Base-by-base conservation (phyloP, 1,284 basidiomycete species). In the Sanghuangporus weigelae region DNA sequence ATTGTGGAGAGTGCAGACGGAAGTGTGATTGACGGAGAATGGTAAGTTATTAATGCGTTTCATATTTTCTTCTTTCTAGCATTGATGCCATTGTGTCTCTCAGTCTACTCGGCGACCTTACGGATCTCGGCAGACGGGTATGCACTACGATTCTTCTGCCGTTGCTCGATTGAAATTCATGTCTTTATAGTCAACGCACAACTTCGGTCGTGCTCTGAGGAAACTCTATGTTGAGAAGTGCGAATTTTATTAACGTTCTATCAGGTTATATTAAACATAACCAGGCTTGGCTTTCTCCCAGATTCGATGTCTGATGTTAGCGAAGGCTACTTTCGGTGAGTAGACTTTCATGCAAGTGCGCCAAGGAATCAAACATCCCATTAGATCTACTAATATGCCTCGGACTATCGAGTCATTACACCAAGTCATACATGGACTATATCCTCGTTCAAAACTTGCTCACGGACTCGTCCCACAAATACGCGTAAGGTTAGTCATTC, bases 341-440 rank as follows among this genome's bases (percentile, higher is more conserved):
- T 67, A 8, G n/a, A 31, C 12, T 55, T 5, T 21, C 44, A 11
- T 60, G 46, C 54, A 7, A 19, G 14, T 61, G 48, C 3, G 23
- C 7, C 53, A 19, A 12, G 23, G 58, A 59, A 26, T 57, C 64
- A 44, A 14, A 26, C 8, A 11, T 23, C 23, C 23, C 50, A 35
- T 3, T 60, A 79, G 81, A 5, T 84, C 83, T 14, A 93, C 90
- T 1, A 89, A 92, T 70, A 84, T 93, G 72, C 81, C 87, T 1
- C 81, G 92, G 40, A 94, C 92, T 5, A 84, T 89, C 26, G 90
- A 93, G 70, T 89, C 87, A 1, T 74, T 93, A 14, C 86, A 92
- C 69, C 85, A 93, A 68, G 78, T 92, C 48, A 78, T 91, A 23
- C 81, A 86, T 60, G 91, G 91, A 3, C 71, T 92, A 58, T 92